These are phyloP conservation scores for Phaeosphaeria sp. DNA, from an alignment of 2,329 filamentous ascomycete genomes.

Conservation along the genomic window DNA sequence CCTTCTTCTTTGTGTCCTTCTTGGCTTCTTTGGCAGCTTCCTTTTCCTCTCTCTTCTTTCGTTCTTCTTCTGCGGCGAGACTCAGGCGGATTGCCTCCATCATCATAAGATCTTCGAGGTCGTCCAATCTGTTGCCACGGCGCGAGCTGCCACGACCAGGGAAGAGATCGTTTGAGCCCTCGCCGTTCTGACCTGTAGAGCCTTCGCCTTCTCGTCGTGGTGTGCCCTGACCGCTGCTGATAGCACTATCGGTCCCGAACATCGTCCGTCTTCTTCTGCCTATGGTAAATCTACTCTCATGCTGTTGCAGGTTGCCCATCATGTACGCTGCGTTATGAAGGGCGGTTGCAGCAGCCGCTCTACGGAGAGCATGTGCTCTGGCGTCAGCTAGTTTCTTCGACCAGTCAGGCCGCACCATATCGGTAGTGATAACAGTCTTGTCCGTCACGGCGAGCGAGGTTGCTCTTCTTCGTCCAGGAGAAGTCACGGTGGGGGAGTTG, in stretches of 20 bases:
- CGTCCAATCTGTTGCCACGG: conserved; percentile 72
- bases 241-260: conserved; percentile 56
- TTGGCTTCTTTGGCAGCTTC: conserved; percentile 83
- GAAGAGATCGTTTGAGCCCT: conserved; percentile 46
- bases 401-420: conserved; percentile 93
- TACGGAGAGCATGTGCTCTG: conserved; percentile 80
- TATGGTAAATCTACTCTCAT: conserved; percentile 59
- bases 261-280: conserved; percentile 58
- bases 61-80: conserved; percentile 89
- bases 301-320: conserved; percentile 65
- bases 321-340: conserved; percentile 94
- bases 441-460: conserved; percentile 81
- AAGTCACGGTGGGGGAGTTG: conserved; percentile 60
- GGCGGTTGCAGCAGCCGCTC: conserved; percentile 91
- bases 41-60: conserved; percentile 85
- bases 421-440: conserved; percentile 88
- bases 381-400: conserved; percentile 85
- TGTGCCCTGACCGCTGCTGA: conserved; percentile 54
- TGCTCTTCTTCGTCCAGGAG: conserved; percentile 63
- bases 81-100: conserved; percentile 93
- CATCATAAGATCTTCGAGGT: conserved; percentile 98
- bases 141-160: conserved; percentile 59
- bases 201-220: conserved; percentile 48
- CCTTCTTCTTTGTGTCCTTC: conserved; percentile 80
- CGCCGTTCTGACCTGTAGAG: conserved; percentile 37